Percentiles rank a stretch among this genome's conserved stretches.
Conservation (phyloP, 164 flowering plant genomes). For the Vitis labrusca region DNA sequence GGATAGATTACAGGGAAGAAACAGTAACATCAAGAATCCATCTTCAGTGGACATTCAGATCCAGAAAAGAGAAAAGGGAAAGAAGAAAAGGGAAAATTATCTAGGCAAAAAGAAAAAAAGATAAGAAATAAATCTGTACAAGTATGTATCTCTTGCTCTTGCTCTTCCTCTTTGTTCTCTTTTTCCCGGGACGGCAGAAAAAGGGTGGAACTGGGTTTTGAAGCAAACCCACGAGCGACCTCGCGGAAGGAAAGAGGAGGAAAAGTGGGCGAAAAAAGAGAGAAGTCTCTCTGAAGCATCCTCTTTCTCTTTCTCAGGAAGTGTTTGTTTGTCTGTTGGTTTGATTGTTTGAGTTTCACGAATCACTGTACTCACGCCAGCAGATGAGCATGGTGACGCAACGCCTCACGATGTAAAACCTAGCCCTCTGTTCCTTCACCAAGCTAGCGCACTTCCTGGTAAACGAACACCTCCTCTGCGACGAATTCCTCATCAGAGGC, state of each 20-base stretch:
- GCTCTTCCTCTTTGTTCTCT: conserved; percentile 13
- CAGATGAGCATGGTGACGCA: conserved; percentile 85
- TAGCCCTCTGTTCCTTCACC: conserved; percentile 78
- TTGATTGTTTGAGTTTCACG: conserved; percentile 19
- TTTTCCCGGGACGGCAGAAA: conserved; percentile 19
- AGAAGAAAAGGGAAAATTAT: not conserved
- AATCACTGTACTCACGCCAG: conserved; percentile 74
- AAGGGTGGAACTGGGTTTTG: not conserved
- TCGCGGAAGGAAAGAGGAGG: conserved; percentile 19
- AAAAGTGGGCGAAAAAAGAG: not conserved
- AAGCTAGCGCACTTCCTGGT: conserved; percentile 62
- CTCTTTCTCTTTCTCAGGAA: not conserved
- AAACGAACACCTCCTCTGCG: conserved; percentile 43
- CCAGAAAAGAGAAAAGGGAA: conserved; percentile 1
- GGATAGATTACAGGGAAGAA: not conserved
- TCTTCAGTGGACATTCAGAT: conserved; percentile 15
- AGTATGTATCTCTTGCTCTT: conserved; percentile 7
- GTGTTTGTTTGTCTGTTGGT: not conserved
- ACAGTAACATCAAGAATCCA: conserved; percentile 16
- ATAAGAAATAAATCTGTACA: conserved; percentile 19
- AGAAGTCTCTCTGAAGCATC: conserved; percentile 1
- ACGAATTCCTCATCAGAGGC: conserved; percentile 29
- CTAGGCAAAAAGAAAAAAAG: not conserved
- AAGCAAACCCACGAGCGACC: conserved; percentile 18
- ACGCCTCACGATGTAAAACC: conserved; percentile 80